Percentiles rank a stretch among this genome's conserved stretches.
phyloP scores from a whole-genome alignment of 2,329 filamentous ascomycete species.

The Fusarium ramigenum region DNA sequence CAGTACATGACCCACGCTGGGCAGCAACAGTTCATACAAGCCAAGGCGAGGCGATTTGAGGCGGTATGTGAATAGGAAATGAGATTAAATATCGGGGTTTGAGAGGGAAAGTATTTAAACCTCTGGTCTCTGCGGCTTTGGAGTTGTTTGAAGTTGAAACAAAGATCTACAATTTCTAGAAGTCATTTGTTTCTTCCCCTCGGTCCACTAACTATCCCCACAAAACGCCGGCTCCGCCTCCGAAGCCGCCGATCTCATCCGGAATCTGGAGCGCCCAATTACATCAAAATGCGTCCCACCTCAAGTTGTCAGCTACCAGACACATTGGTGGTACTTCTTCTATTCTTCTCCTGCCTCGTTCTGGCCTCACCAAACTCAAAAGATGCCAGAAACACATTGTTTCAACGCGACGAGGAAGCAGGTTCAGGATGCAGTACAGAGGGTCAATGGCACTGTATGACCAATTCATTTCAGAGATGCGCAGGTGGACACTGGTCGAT shows the following conservation, averaged over 20 bases:
- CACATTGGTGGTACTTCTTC: neutral
- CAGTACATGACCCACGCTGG: slow-evolving; percentile 35
- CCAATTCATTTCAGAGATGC: slow-evolving; percentile 60
- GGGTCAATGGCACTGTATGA: slow-evolving; percentile 66
- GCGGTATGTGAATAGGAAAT: slow-evolving; percentile 21
- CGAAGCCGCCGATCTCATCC: slow-evolving; percentile 13
- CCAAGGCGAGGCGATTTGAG: slow-evolving; percentile 10
- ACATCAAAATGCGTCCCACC: slow-evolving; percentile 19
- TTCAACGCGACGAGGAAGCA: slow-evolving; percentile 42
- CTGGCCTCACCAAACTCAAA: slow-evolving; percentile 4
- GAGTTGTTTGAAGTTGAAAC: neutral
- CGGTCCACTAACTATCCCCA: slow-evolving; percentile 18
- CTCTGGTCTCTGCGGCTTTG: neutral
- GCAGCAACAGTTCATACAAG: slow-evolving; percentile 42
- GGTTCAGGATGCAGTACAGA: slow-evolving; percentile 56
- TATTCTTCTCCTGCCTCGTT: slow-evolving; percentile 20
- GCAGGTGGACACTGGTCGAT: slow-evolving; percentile 58
- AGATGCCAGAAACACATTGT: neutral
- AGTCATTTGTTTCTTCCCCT: neutral
- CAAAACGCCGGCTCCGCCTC: slow-evolving; percentile 25
- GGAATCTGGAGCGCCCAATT: slow-evolving; percentile 4
- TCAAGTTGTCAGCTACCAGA: neutral
- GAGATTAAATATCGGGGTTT: neutral
- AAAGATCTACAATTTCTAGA: neutral
- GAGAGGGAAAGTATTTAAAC: neutral